phyloP scores from a whole-genome alignment of 176 grass and related monocot genomes.

The Lolium rigidum region DNA sequence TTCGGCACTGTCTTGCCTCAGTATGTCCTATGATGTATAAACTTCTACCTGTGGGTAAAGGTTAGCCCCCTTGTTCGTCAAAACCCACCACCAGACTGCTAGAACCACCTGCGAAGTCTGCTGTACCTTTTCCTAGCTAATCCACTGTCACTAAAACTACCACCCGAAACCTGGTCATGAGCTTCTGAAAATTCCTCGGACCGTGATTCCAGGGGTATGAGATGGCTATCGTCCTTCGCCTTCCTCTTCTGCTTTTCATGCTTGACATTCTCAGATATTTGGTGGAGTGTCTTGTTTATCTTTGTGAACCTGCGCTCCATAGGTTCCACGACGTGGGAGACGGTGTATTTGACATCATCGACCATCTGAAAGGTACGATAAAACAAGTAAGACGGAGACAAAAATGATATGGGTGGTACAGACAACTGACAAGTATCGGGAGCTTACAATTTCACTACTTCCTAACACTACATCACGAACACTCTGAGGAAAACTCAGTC shows the following conservation, averaged over 20 bases:
- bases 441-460: conserved; percentile 93
- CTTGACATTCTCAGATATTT: conserved; percentile 94
- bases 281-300: conserved; percentile 85
- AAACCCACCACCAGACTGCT: conserved; percentile 26
- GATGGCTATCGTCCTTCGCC: conserved; percentile 88
- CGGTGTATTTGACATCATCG: conserved; percentile 97
- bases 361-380: conserved; percentile 66
- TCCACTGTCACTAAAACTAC: conserved; percentile 89
- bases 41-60: conserved; percentile 17
- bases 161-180: conserved; percentile 58
- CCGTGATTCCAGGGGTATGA: conserved; percentile 80
- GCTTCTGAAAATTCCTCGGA: conserved; percentile 82
- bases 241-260: conserved; percentile 84
- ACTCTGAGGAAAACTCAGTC: conserved; percentile 88
- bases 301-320: conserved; percentile 78
- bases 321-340: conserved; percentile 91
- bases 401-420: conserved; percentile 25
- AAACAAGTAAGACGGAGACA: not conserved
- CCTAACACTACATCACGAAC: conserved; percentile 89
- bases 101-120: conserved; percentile 62
- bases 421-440: conserved; percentile 22
- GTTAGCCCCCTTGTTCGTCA: conserved; percentile 43
- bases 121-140: conserved; percentile 60
- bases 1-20: conserved; percentile 14
- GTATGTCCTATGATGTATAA: conserved; percentile 48